Conservation (phyloP, 2,329 filamentous ascomycete genomes). For the Erysiphe neolycopersici region DNA sequence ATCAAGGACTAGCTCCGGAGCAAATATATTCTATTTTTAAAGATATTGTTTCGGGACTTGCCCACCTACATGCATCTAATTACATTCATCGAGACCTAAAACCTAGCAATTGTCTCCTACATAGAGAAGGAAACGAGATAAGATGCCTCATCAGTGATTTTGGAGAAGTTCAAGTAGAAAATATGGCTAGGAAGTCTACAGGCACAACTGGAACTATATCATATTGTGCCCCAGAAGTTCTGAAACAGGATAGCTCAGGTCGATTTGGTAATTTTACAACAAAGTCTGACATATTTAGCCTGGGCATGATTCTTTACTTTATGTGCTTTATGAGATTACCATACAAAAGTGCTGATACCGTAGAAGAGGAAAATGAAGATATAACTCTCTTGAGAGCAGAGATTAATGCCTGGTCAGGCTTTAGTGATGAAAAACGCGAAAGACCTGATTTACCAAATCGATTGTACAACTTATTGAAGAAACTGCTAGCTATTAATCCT, state of each 20-base stretch:
- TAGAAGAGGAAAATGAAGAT: slow-evolving; percentile 82
- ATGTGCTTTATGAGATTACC: slow-evolving; percentile 83
- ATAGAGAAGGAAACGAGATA: slow-evolving; percentile 41
- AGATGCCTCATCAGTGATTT: slow-evolving; percentile 89
- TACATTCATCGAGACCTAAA: slow-evolving; percentile 95
- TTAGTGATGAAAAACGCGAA: slow-evolving; percentile 47
- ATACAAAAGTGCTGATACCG: slow-evolving; percentile 56
- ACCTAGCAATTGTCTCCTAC: slow-evolving; percentile 80
- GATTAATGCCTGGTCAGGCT: slow-evolving; percentile 68
- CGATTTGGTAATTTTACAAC: slow-evolving; percentile 79
- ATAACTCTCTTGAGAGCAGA: slow-evolving; percentile 62
- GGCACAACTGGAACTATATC: slow-evolving; percentile 91
- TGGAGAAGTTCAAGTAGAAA: slow-evolving; percentile 76
- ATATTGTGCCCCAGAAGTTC: slow-evolving; percentile 86
- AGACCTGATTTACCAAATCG: slow-evolving; percentile 64
- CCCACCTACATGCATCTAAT: slow-evolving; percentile 68
- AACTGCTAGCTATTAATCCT: slow-evolving; percentile 53
- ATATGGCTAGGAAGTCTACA: slow-evolving; percentile 59
- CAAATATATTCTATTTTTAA: slow-evolving; percentile 94
- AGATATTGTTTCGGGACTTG: slow-evolving; percentile 77
- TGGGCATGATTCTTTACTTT: slow-evolving; percentile 97
- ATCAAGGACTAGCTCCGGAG: slow-evolving; percentile 36
- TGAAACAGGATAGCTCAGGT: slow-evolving; percentile 41
- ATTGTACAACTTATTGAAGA: slow-evolving; percentile 63
- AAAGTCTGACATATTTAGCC: slow-evolving; percentile 92